A percentile compares a stretch with the other conserved stretches of the same genome.
phyloP scores from a whole-genome alignment of 768 basidiomycete species.

The Boletus rubropictus region DNA sequence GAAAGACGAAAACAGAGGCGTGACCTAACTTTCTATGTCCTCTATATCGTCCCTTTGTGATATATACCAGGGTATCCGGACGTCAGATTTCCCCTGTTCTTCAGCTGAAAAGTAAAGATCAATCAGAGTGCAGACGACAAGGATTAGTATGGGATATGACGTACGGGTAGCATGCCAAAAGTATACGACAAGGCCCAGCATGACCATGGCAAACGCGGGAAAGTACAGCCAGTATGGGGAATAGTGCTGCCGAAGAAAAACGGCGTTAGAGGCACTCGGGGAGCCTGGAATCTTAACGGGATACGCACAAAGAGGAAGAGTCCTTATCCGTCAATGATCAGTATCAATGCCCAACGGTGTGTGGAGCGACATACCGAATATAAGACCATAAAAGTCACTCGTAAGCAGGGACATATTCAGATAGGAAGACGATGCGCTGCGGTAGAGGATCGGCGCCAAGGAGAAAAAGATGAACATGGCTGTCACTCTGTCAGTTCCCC shows the following conservation, averaged over 20 bases:
- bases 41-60: conserved; percentile 4
- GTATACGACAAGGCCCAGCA: conserved; percentile 71
- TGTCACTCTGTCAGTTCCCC: conserved; percentile 14
- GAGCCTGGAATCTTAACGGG: neutral
- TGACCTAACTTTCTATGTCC: conserved; percentile 10
- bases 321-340: conserved; percentile 24
- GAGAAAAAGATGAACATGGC: conserved; percentile 82
- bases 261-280: neutral
- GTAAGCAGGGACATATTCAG: conserved; percentile 82
- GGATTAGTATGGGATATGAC: conserved; percentile 27
- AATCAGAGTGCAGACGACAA: neutral
- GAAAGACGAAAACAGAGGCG: neutral
- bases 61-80: conserved; percentile 22
- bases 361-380: conserved; percentile 45
- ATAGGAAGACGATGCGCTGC: conserved; percentile 79
- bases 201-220: conserved; percentile 64
- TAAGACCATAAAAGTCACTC: conserved; percentile 80
- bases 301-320: conserved; percentile 48
- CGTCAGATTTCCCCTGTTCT: conserved; percentile 51
- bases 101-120: conserved; percentile 45
- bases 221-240: conserved; percentile 87
- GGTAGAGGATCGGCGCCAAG: conserved; percentile 74
- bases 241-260: conserved; percentile 53
- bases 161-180: conserved; percentile 81
- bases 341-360: neutral